Conservation (phyloP, 2,329 filamentous ascomycete species). For the Calonectria fujianensis region DNA sequence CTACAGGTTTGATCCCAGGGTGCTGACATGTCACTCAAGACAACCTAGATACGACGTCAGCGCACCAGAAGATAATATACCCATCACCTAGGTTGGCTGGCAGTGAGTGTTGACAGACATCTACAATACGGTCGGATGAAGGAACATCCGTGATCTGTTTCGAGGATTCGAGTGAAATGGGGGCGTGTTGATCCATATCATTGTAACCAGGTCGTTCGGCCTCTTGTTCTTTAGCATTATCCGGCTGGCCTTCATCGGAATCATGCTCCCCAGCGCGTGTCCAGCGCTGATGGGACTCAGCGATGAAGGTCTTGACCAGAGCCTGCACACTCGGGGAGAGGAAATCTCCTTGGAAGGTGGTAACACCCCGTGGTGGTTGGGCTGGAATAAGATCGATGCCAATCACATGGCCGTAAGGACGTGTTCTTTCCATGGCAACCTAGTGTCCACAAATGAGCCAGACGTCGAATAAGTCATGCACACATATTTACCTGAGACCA, state of each 20-base stretch:
- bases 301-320: constrained; percentile 85
- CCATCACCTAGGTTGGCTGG: too few species aligned
- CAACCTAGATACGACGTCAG: constrained; percentile 72
- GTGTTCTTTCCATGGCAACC: constrained; percentile 87
- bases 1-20: constrained; percentile 90
- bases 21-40: constrained; percentile 99
- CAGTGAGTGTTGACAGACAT: constrained; percentile 68
- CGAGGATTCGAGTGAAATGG: constrained; percentile 16
- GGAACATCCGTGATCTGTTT: constrained; percentile 31
- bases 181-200: constrained; percentile 74
- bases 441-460: constrained; percentile 59
- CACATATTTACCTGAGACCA: constrained; percentile 77
- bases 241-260: constrained; percentile 23
- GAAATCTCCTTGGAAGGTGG: constrained; percentile 96
- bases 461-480: background rate
- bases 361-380: constrained; percentile 92
- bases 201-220: constrained; percentile 76
- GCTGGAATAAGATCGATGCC: constrained; percentile 97
- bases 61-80: background rate
- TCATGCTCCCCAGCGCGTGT: constrained; percentile 25
- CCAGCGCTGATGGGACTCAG: constrained; percentile 68
- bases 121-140: constrained; percentile 74
- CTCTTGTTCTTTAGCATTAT: constrained; percentile 50
- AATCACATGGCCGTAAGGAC: constrained; percentile 85
- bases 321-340: constrained; percentile 83